These are phyloP conservation scores for Fistulifera solaris DNA, from an alignment of 108 stramenopile species.

Conservation along the genomic window DNA sequence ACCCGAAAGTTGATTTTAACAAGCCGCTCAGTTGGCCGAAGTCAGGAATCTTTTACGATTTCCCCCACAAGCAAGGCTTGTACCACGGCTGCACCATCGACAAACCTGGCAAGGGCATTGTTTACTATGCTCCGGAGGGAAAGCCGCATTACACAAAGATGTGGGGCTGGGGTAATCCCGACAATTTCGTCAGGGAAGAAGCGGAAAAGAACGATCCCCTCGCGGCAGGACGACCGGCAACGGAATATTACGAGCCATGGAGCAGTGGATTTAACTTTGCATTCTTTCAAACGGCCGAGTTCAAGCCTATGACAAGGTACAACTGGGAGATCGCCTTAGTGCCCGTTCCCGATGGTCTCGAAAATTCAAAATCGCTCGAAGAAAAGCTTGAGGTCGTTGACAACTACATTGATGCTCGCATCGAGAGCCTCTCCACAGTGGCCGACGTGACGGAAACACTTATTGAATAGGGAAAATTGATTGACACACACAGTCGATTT, in stretches of 20 bases:
- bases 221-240: conserved; percentile 9
- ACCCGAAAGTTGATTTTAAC: background rate
- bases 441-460: background rate
- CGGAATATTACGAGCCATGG: conserved; percentile 19
- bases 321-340: conserved; percentile 3
- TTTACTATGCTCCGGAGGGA: conserved; percentile 4
- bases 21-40: conserved; percentile 9
- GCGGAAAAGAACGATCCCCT: conserved; percentile 2
- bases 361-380: background rate
- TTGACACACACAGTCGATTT: no score
- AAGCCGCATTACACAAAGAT: conserved; percentile 14
- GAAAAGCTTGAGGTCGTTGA: conserved; percentile 1
- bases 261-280: conserved; percentile 13
- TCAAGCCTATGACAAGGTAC: conserved; percentile 5
- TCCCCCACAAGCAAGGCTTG: conserved; percentile 12
- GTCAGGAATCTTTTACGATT: conserved; percentile 15
- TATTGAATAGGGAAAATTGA: background rate
- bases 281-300: conserved; percentile 9
- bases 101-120: conserved; percentile 2
- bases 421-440: background rate
- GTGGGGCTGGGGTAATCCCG: conserved; percentile 13
- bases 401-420: background rate
- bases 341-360: background rate
- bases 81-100: conserved; percentile 11
- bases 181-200: conserved; percentile 2